Conservation (phyloP, 768 basidiomycete genomes). For the Russula vinacea region DNA sequence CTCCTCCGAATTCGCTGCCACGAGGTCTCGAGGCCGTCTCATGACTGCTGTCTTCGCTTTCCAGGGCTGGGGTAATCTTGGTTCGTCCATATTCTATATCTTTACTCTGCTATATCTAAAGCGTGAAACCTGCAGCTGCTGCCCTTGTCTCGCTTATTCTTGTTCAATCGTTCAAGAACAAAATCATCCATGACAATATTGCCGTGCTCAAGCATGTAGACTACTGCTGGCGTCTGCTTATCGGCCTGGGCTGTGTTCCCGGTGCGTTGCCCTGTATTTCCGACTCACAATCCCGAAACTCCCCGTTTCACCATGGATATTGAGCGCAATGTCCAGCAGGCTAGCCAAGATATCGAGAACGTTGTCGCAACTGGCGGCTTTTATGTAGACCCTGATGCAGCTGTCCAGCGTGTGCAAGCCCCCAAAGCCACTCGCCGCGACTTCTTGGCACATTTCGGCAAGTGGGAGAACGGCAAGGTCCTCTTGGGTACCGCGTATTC, state of each 20-base stretch:
- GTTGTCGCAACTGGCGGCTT: slow-evolving; percentile 53
- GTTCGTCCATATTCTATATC: slow-evolving; percentile 40
- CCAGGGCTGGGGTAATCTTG: slow-evolving; percentile 86
- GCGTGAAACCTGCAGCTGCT: slow-evolving; percentile 44
- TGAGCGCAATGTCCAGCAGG: slow-evolving; percentile 77
- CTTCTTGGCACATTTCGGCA: slow-evolving; percentile 63
- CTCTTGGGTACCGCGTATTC: slow-evolving; percentile 75
- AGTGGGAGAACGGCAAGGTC: slow-evolving; percentile 77
- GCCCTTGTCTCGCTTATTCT: slow-evolving; percentile 63
- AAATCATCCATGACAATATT: slow-evolving; percentile 48
- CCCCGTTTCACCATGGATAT: slow-evolving; percentile 93
- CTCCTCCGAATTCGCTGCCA: slow-evolving; percentile 83
- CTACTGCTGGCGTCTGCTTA: slow-evolving; percentile 80
- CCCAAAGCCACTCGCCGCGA: slow-evolving; percentile 69
- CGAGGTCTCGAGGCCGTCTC: slow-evolving; percentile 72
- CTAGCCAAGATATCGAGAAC: slow-evolving; percentile 65
- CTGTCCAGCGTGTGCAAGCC: slow-evolving; percentile 57
- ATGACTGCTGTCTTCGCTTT: slow-evolving; percentile 86
- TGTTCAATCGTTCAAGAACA: slow-evolving; percentile 62
- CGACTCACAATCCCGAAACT: slow-evolving; percentile 91
- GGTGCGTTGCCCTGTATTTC: slow-evolving; percentile 83
- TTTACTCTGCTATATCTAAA: background rate
- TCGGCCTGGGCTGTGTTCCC: slow-evolving; percentile 84
- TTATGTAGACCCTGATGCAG: slow-evolving; percentile 52
- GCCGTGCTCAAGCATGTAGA: slow-evolving; percentile 54